Evolutionary conservation across 1,284 basidiomycete species (phyloP).

Genomic region (Cerrena zonata): DNA sequence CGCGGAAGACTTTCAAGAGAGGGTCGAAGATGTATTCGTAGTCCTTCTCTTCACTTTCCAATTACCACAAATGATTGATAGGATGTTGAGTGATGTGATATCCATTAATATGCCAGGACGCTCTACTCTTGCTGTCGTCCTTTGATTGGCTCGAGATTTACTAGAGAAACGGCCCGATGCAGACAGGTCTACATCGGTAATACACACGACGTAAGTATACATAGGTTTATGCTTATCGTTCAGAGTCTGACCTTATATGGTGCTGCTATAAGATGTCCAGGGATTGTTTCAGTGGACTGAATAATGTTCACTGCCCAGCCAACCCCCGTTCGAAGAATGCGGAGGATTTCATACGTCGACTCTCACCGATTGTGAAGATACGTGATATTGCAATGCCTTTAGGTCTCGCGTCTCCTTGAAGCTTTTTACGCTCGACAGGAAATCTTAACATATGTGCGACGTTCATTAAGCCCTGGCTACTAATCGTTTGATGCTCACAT

Average conservation of each 20-base stretch:
- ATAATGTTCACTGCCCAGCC: not conserved
- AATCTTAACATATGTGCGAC: too few species aligned
- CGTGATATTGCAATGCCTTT: too few species aligned
- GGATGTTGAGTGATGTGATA: not conserved
- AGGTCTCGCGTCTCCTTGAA: too few species aligned
- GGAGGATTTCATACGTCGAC: not conserved
- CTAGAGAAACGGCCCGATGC: constrained; percentile 33
- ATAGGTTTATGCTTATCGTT: too few species aligned
- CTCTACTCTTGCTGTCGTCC: constrained; percentile 19
- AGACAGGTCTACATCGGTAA: constrained; percentile 30
- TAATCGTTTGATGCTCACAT: constrained; percentile 10
- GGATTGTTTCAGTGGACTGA: constrained; percentile 6
- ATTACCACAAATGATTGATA: not conserved
- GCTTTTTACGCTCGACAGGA: too few species aligned
- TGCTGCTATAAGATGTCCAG: not conserved
- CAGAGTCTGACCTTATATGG: not conserved
- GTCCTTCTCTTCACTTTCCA: too few species aligned
- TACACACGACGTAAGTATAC: constrained; percentile 22
- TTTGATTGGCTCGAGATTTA: constrained; percentile 32
- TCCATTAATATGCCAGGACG: not conserved
- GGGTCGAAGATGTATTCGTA: not conserved
- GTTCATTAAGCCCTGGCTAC: too few species aligned
- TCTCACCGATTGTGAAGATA: too few species aligned
- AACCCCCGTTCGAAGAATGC: not conserved
- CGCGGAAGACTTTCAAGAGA: constrained; percentile 8